Evolutionary conservation across 2,329 filamentous ascomycete species (phyloP).

Genomic region (Talaromyces islandicus): DNA sequence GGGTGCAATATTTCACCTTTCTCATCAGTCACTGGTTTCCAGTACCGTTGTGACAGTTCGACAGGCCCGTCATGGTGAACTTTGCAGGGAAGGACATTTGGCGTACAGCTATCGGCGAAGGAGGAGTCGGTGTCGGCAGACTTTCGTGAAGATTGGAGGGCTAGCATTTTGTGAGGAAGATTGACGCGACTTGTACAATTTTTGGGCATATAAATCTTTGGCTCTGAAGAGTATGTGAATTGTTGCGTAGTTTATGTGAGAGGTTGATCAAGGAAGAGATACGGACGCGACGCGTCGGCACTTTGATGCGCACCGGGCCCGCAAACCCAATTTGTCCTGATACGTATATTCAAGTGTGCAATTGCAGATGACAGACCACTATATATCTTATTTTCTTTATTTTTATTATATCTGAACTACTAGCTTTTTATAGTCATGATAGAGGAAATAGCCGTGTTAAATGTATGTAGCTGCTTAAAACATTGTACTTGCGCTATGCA

Average conservation of each 20-base stretch:
- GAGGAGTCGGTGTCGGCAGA: background rate
- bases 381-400: too few relatives aligned
- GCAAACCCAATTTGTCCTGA: background rate
- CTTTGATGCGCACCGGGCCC: background rate
- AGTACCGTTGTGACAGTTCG: constrained; percentile 60
- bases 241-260: background rate
- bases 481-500: constrained; percentile 4
- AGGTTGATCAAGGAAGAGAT: background rate
- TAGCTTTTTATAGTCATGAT: background rate
- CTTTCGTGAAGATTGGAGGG: constrained; percentile 25
- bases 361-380: background rate
- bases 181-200: background rate
- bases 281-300: constrained; percentile 3
- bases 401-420: too few relatives aligned
- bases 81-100: constrained; percentile 73
- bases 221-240: background rate
- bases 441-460: background rate
- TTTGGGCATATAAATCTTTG: background rate
- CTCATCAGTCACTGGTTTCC: constrained; percentile 53
- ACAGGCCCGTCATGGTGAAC: constrained; percentile 73
- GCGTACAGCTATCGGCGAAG: constrained; percentile 39
- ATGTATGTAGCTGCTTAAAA: background rate
- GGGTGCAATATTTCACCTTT: constrained; percentile 27
- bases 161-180: constrained; percentile 23
- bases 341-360: background rate